phyloP scores from a whole-genome alignment of 1,139 yeast genomes.

The Geotrichum klebahnii region DNA sequence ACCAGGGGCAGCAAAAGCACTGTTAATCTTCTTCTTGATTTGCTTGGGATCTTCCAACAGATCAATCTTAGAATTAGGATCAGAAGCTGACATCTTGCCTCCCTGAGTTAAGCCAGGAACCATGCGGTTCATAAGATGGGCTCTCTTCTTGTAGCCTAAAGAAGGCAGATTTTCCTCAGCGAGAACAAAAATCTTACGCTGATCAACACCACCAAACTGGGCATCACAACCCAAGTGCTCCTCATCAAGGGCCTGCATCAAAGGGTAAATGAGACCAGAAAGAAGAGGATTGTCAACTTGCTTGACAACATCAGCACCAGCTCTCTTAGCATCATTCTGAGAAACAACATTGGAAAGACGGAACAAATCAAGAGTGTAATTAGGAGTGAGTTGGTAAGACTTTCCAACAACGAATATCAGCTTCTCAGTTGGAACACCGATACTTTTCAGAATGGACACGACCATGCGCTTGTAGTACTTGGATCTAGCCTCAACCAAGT shows the following conservation, averaged over 20 bases:
- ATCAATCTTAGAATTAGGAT: constrained; percentile 96
- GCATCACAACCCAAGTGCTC: constrained; percentile 84
- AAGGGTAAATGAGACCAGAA: constrained; percentile 91
- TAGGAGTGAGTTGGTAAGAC: constrained; percentile 71
- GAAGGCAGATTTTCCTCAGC: constrained; percentile 91
- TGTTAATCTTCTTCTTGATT: constrained; percentile 83
- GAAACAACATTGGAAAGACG: constrained; percentile 75
- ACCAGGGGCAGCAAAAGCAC: constrained; percentile 96
- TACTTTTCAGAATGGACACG: constrained; percentile 76
- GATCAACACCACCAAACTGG: constrained; percentile 98
- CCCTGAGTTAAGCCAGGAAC: constrained; percentile 97
- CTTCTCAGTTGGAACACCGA: constrained; percentile 87
- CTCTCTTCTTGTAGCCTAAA: constrained; percentile 92
- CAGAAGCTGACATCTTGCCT: constrained; percentile 97
- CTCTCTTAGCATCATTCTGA: constrained; percentile 95
- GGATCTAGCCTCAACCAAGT: constrained; percentile 83
- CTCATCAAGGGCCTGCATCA: constrained; percentile 98
- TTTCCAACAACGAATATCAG: constrained; percentile 83
- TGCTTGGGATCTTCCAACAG: constrained; percentile 80
- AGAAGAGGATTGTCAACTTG: constrained; percentile 92
- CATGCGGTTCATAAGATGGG: constrained; percentile 98
- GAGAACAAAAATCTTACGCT: constrained; percentile 92
- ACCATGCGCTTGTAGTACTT: constrained; percentile 79
- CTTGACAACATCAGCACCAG: constrained; percentile 99
- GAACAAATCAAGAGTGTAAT: constrained; percentile 86